Evolutionary conservation across 257 asterid species (phyloP), one percentile per base, ranked within the genome.

Genomic region (Euphrasia confusa): DNA sequence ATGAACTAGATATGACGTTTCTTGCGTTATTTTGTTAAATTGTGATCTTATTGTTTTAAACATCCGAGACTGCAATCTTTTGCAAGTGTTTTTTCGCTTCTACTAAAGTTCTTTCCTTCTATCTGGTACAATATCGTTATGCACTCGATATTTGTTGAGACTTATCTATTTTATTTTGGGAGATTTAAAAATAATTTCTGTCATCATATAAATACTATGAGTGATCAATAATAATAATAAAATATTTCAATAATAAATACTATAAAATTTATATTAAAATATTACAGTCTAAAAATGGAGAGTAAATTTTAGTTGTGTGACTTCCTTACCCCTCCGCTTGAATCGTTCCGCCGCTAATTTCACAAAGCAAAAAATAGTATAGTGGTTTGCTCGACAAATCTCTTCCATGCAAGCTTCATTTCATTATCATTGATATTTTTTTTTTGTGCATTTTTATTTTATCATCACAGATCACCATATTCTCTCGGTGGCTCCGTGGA

Each of bases 401-500:
- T 65, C 73, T 49, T 66, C 68, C 14, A 7, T 72, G 67, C 65
- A 68, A 40, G 56, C 28, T 49, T 64, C 60, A 63, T 64, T 69
- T 48, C 62, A 72, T 75, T 64, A 13, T 54, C 0, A 24, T 26
- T 9, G 42, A 9, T 1, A 7, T 66, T 66, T 61, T 57, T 35
- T 61, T 60, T 59, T 30, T 30, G 4, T 52, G 24, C 17, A n/a
- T 32, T 12, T 12, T 56, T 12, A 11, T 30, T 2, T 53, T 1
- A 53, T 53, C 4, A 53, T 53, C 58, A 12, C n/a, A 21, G 5
- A 18, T 27, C n/a, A 9, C 35, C 2, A 37, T 37, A 37, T 37
- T 37, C 42, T 54, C 5, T 64, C 58, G 76, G 82, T 74, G 82
- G 82, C 72, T 72, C 80, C 77, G 78, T 74, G 78, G 69, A 72